Evolutionary conservation across 768 basidiomycete species (phyloP), one percentile per base, ranked within the genome.

Genomic region (Auricularia heimuer): DNA sequence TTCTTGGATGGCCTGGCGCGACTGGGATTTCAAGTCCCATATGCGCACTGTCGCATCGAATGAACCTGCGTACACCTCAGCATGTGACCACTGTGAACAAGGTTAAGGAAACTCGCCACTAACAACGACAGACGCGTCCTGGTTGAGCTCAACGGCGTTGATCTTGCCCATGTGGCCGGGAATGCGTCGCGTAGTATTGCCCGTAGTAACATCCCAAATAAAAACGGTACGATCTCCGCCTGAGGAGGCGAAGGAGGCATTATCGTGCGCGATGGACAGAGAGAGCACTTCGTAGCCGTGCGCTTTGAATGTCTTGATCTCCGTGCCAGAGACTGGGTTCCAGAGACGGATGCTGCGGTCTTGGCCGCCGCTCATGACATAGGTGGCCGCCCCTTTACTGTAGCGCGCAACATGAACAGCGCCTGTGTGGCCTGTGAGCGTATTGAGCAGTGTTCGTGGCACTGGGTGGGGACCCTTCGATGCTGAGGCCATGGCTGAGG

Each of bases 271-370:
- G 47, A 92, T 96, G 69, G 90, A 82, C 61, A 99, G 78, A 2
- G 92, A 91, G 51, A 98, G 82, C 3, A 99, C 91, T 73, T 98
- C 97, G 73, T 98, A 96, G 35, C 94, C 96, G 74, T 98, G 96
- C 8, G 92, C 92, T 65, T 85, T 78, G 74, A 97, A 99, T 0
- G 80, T 74, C 77, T 97, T 97, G 77, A 99, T 92, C 77, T 96
- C 87, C n/a, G 86, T 81, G 29, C 95, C 97, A 37, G 84, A 75
- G 63, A 78, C 79, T 3, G 94, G 89, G 75, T 98, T 99, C 90
- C 94, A 98, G 45, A 98, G 84, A 61, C 90, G 83, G 63, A 98
- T 82, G 1, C 87, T 85, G 61, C 94, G 83, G 76, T 98, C 97
- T 73, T 92, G 89, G 21, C 94, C 94, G 8, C 96, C 97, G 1